Base-by-base conservation (phyloP, 306 rosid species). In the Erythrophleum fordii region DNA sequence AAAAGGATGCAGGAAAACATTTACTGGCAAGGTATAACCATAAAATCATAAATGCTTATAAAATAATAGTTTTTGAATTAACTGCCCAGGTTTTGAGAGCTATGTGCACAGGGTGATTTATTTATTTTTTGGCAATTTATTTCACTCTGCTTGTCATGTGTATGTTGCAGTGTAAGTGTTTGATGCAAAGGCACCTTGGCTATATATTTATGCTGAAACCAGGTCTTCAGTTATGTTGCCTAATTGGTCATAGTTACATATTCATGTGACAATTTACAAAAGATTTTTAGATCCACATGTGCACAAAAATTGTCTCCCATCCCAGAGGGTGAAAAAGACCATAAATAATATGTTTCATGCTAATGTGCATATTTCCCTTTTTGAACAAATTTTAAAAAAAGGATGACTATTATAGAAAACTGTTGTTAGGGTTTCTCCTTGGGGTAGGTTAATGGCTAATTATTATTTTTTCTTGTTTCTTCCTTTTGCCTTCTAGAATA, bases 351-450 rank as follows among this genome's bases (percentile, higher is more conserved):
- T 53, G 20, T 56, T 56, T 12, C 16, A 23, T 56, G 17, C 20
- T 35, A 3, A 35, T 35, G 6, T 72, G 56, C 67, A 81, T 76
- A 48, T 72, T 58, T 34, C 72, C 18, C 37, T 28, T 37, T 80
- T 64, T 16, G 13, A 65, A 51, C 10, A 22, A 20, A 29, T 53
- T 53, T n/a, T 20, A 34, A 55, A 55, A 13, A 55, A 12, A 51
- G 70, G 66, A n/a, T 42, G 72, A 26, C 16, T 68, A 79, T 56
- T 48, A 41, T 49, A 3, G 28, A 55, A 45, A 53, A 76, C 44
- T 76, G 53, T 65, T 84, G 42, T 52, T 23, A 71, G 34, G 60
- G n/a, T 18, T 83, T 67, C 53, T 62, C 49, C 28, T 74, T 23
- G 12, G 26, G 67, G 65, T 61, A 22, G 74, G 41, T 23, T 67